Conservation (phyloP, 2,329 filamentous ascomycete species). For the Pseudogymnoascus destructans region DNA sequence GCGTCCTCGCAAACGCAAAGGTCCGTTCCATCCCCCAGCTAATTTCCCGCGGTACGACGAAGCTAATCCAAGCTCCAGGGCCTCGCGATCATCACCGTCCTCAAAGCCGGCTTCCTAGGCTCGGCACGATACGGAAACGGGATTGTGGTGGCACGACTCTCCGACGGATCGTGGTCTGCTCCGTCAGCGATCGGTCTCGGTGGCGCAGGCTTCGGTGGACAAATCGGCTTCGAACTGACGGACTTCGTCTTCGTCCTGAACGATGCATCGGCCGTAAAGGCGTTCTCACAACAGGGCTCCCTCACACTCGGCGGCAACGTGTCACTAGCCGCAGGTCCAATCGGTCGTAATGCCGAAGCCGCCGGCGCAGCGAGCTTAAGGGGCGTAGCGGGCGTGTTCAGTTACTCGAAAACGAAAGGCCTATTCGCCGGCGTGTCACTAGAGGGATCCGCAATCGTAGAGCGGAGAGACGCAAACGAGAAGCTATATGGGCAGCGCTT, state of each 20-base stretch:
- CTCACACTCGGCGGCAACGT: slow-evolving; percentile 93
- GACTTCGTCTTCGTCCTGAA: slow-evolving; percentile 99
- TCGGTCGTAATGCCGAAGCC: slow-evolving; percentile 90
- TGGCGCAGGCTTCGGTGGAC: slow-evolving; percentile 71
- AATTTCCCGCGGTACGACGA: background rate
- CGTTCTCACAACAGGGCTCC: slow-evolving; percentile 84
- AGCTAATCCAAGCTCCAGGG: slow-evolving; percentile 35
- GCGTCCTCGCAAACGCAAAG: slow-evolving; percentile 83
- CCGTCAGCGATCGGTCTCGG: slow-evolving; percentile 70
- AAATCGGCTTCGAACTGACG: slow-evolving; percentile 78
- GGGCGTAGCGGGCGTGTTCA: slow-evolving; percentile 84
- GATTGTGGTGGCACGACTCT: slow-evolving; percentile 65
- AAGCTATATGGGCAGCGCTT: slow-evolving; percentile 80
- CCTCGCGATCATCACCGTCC: slow-evolving; percentile 72
- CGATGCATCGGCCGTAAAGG: slow-evolving; percentile 75
- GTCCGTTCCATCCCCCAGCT: slow-evolving; percentile 31
- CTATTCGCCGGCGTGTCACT: slow-evolving; percentile 91
- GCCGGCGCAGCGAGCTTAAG: slow-evolving; percentile 85
- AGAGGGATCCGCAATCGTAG: slow-evolving; percentile 85
- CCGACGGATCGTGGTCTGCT: slow-evolving; percentile 68
- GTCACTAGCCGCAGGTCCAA: slow-evolving; percentile 82
- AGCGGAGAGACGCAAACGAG: slow-evolving; percentile 91
- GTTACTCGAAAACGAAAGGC: slow-evolving; percentile 96
- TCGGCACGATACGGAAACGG: slow-evolving; percentile 72
- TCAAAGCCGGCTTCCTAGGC: slow-evolving; percentile 78